Percentiles rank a stretch among this genome's conserved stretches.
These are phyloP conservation scores for Chaetomium sp. DNA, from an alignment of 2,329 filamentous ascomycete genomes.

Conservation along the genomic window DNA sequence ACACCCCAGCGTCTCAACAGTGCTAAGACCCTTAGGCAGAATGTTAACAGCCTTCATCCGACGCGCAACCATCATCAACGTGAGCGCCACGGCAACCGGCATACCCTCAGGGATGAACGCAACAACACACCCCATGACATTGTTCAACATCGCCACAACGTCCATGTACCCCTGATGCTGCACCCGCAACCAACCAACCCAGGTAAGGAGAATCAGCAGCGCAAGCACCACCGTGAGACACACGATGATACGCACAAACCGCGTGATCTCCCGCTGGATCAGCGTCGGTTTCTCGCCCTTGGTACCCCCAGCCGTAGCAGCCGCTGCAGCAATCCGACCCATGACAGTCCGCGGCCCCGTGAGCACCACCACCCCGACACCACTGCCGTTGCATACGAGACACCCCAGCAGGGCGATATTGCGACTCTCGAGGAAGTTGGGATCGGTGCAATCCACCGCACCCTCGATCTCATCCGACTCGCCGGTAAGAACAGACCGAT, in stretches of 20 bases:
- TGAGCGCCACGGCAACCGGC: constrained; percentile 36
- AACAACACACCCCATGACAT: constrained; percentile 24
- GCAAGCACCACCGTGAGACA: constrained; percentile 25
- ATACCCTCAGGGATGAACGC: constrained; percentile 53
- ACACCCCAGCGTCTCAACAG: constrained; percentile 66
- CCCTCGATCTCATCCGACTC: constrained; percentile 45
- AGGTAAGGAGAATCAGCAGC: constrained; percentile 20
- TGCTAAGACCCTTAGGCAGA: constrained; percentile 59
- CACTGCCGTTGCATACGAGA: constrained; percentile 47
- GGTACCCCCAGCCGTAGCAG: constrained; percentile 16
- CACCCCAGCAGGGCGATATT: constrained; percentile 48
- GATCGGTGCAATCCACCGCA: constrained; percentile 30
- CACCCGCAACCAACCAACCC: constrained; percentile 17
- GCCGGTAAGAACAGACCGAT: constrained; percentile 52
- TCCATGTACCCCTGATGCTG: constrained; percentile 11
- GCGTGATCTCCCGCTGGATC: constrained; percentile 26
- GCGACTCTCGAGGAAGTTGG: constrained; percentile 43
- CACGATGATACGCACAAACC: constrained; percentile 31
- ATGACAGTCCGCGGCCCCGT: constrained; percentile 51
- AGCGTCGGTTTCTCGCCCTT: constrained; percentile 21
- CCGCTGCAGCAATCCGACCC: constrained; percentile 43
- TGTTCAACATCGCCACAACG: constrained; percentile 14
- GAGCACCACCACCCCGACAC: constrained; percentile 48
- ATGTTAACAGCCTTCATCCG: constrained; percentile 65
- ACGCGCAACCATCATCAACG: constrained; percentile 58